Conservation (phyloP, 176 grass and related monocot genomes). For the Ampelocalamus luodianensis region DNA sequence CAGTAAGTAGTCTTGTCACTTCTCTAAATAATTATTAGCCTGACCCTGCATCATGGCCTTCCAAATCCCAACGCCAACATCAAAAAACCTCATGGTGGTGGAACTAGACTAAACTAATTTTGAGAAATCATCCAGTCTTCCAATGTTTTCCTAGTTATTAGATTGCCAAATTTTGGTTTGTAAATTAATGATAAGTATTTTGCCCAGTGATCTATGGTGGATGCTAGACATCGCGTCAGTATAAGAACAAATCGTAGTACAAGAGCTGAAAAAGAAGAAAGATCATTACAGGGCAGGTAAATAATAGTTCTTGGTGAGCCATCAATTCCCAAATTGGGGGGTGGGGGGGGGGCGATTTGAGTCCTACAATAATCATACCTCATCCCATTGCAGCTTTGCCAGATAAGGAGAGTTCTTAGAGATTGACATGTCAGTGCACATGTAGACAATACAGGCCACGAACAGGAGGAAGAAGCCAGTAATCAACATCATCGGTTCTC, state of each 20-base stretch:
- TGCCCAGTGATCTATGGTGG: background rate
- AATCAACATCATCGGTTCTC: conserved; percentile 91
- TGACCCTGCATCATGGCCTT: background rate
- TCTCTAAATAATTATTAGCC: conserved; percentile 1
- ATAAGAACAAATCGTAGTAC: background rate
- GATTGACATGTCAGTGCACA: conserved; percentile 92
- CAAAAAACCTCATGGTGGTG: background rate
- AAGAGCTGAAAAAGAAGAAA: background rate
- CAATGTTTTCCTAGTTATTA: background rate
- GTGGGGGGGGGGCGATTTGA: too few relatives aligned
- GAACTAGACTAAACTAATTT: conserved; percentile 4
- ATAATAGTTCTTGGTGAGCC: background rate
- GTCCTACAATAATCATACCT: conserved; percentile 57
- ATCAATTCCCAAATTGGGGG: background rate
- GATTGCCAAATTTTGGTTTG: background rate
- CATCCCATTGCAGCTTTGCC: conserved; percentile 88
- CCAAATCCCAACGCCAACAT: background rate
- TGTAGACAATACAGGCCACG: conserved; percentile 76
- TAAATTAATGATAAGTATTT: background rate
- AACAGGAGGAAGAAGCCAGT: conserved; percentile 87
- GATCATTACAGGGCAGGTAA: background rate
- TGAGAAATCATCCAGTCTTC: background rate
- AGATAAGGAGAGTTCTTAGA: conserved; percentile 92
- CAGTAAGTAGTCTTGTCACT: background rate
- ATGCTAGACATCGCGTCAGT: background rate